Base-by-base conservation (phyloP, 352 stramenopile genomes). In the Phytopythium sindhum region DNA sequence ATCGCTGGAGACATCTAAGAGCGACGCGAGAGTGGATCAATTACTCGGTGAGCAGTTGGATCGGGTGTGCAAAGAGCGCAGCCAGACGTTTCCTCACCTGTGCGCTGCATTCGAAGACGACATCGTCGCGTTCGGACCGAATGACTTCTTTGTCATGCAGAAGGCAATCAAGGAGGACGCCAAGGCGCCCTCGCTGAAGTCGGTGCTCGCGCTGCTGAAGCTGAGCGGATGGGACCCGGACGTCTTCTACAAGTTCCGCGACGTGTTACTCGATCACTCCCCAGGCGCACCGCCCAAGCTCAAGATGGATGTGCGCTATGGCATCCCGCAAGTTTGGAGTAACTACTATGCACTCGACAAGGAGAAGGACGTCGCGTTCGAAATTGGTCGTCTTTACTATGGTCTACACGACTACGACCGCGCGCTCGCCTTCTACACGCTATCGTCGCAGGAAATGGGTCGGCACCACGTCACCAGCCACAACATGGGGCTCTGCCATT, bases 111-210 rank as follows among this genome's bases (percentile, higher is more conserved):
- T 97, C 68, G 72, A 88, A 24, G 86, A 96, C 57, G 77, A 91
- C 35, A 93, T 98, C 50, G 81, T 93, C 50, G 65, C 77, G 7
- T 98, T 98, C 66, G 93, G 94, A 2, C 93, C 95, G 4, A 98
- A 98, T 69, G 91, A 98, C 62, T 98, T 98, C 39, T 98, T 98
- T 55, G 86, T 97, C 50, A 93, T 98, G 80, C 93, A 98, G 63
- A 95, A 95, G 66, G 69, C 75, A 6, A 74, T 89, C 4, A 92
- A 95, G 61, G 89, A 97, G 66, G 89, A 97, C 62, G 70, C 74
- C 7, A 85, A 89, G 58, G 62, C 76, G 15, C 90, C 88, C 23
- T 91, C 88, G 15, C 68, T 98, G 0, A 97, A 97, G 67, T 82
- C 78, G 10, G 87, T 97, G 24, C 68, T 98, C 17, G 83, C 92